Conservation (phyloP, 768 basidiomycete species). For the Coprinellus aureogranulatus region DNA sequence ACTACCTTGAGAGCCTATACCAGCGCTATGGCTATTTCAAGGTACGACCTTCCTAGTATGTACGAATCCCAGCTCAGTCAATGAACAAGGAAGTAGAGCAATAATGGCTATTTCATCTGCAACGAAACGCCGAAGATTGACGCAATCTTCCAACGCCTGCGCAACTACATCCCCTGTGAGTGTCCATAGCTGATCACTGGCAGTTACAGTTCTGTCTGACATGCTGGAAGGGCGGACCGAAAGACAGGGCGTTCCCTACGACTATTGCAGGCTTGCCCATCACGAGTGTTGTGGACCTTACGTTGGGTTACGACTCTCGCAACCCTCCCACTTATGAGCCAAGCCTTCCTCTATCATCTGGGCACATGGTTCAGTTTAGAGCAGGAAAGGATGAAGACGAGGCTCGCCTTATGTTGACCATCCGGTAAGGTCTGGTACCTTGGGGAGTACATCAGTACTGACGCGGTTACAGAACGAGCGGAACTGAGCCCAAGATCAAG, state of each 20-base stretch:
- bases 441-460: constrained; percentile 1
- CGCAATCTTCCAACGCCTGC: constrained; percentile 64
- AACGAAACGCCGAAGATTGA: constrained; percentile 64
- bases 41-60: constrained; percentile 45
- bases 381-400: constrained; percentile 41
- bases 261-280: constrained; percentile 60
- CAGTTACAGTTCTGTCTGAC: not conserved
- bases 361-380: constrained; percentile 84
- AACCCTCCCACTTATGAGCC: constrained; percentile 68
- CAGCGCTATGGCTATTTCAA: constrained; percentile 76
- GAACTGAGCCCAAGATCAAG: constrained; percentile 94
- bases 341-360: constrained; percentile 65
- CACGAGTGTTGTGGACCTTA: constrained; percentile 70
- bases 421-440: constrained; percentile 44
- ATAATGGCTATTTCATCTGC: constrained; percentile 82
- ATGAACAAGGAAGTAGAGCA: constrained; percentile 46
- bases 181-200: not conserved
- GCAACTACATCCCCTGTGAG: constrained; percentile 49
- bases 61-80: not conserved
- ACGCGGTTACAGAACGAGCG: constrained; percentile 61
- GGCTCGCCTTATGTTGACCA: constrained; percentile 63
- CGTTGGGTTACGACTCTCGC: constrained; percentile 71
- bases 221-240: constrained; percentile 1
- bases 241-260: constrained; percentile 50
- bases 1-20: constrained; percentile 68